These are phyloP conservation scores for Trichoderma polysporum DNA, from an alignment of 2,329 filamentous ascomycete genomes.

Conservation along the genomic window DNA sequence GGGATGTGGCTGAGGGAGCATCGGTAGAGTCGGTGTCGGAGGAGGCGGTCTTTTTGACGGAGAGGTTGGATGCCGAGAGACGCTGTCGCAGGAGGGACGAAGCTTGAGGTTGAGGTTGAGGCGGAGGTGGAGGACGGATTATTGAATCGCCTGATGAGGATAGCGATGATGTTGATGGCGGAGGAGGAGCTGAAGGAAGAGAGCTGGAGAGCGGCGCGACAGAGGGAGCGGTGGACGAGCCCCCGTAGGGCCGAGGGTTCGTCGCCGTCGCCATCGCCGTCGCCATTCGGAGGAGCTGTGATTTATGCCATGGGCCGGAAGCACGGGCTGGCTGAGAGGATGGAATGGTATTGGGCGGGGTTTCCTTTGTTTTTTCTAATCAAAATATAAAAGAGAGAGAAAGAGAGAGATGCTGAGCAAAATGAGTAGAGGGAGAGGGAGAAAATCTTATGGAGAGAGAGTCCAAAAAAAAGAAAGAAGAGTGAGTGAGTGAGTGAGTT, in stretches of 20 bases:
- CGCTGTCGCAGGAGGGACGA: not conserved
- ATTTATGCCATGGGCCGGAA: slow-evolving; percentile 27
- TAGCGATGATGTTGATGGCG: not conserved
- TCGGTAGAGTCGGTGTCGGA: not conserved
- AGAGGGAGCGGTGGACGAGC: slow-evolving; percentile 23
- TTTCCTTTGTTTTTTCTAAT: not conserved
- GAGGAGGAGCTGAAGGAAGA: not conserved
- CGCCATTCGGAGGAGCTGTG: slow-evolving; percentile 4
- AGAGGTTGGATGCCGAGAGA: not conserved
- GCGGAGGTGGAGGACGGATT: not conserved
- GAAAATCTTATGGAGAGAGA: not conserved
- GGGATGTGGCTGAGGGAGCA: not conserved
- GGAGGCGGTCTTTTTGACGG: not conserved
- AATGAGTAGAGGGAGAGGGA: not conserved
- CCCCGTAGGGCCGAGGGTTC: slow-evolving; percentile 26
- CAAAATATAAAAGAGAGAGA: not conserved
- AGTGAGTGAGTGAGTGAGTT: not conserved
- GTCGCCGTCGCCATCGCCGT: slow-evolving; percentile 25
- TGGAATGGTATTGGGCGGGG: no score
- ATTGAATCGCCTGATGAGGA: not conserved
- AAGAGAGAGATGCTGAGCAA: not conserved
- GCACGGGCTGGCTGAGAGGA: not conserved
- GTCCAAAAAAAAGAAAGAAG: not conserved
- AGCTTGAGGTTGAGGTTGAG: not conserved
- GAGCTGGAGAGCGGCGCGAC: slow-evolving; percentile 5